phyloP scores from a whole-genome alignment of 257 asterid genomes.

The Nicotiana paniculata region DNA sequence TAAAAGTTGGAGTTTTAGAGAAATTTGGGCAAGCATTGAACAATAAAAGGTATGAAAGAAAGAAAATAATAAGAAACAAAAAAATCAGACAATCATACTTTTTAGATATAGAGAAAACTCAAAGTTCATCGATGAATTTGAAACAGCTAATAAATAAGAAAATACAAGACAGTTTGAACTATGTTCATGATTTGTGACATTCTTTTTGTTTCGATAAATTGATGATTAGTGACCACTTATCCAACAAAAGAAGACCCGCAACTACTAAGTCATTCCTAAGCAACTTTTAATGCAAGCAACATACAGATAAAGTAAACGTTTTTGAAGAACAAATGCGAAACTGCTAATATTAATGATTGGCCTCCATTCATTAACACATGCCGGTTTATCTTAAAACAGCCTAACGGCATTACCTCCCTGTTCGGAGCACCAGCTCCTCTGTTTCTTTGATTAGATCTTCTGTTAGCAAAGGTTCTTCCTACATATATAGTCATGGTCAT shows the following conservation, averaged over 20 bases:
- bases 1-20: not conserved
- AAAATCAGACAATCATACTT: not conserved
- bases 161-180: not conserved
- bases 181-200: not conserved
- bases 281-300: not conserved
- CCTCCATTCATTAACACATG: not conserved
- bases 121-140: not conserved
- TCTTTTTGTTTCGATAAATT: not conserved
- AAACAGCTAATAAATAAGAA: not conserved
- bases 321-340: not conserved
- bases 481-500: constrained; percentile 18
- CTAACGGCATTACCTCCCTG: constrained; percentile 65
- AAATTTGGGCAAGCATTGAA: not conserved
- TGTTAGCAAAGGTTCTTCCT: constrained; percentile 92
- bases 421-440: constrained; percentile 93
- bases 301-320: not conserved
- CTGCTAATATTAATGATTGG: not conserved
- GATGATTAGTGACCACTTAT: not conserved
- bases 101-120: not conserved
- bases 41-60: not conserved
- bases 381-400: constrained; percentile 16
- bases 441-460: constrained; percentile 97
- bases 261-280: not conserved
- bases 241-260: not conserved
- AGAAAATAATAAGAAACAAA: not conserved